A percentile compares a stretch with the other conserved stretches of the same genome.
Conservation (phyloP, 2,329 filamentous ascomycete genomes). For the Fusarium scirpi region DNA sequence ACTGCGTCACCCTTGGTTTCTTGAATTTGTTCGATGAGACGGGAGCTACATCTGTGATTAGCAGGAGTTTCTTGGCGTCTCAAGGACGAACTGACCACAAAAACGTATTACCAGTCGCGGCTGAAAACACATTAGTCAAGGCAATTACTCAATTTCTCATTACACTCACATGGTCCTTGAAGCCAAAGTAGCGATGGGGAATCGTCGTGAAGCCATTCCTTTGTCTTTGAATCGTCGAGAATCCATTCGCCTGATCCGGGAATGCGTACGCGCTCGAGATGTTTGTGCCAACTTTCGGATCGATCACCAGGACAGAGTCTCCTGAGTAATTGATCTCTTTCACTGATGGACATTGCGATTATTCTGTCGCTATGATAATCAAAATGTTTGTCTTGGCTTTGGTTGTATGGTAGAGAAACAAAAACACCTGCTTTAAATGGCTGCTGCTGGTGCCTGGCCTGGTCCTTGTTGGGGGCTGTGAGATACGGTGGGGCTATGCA, state of each 20-base stretch:
- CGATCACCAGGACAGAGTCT: slow-evolving; percentile 17
- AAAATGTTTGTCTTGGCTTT: accelerated
- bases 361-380: background rate
- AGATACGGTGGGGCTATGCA: background rate
- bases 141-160: accelerated
- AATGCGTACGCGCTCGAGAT: background rate
- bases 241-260: background rate
- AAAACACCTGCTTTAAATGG: background rate
- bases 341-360: background rate
- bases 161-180: slow-evolving; percentile 8
- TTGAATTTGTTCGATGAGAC: background rate
- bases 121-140: background rate
- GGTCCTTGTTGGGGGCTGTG: background rate
- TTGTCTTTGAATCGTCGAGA: background rate
- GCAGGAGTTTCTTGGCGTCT: accelerated
- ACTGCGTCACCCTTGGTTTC: background rate
- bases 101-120: slow-evolving; percentile 20
- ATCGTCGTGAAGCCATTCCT: background rate
- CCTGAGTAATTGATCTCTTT: background rate
- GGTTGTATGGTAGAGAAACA: background rate
- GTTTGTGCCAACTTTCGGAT: background rate
- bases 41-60: background rate
- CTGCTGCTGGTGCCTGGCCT: background rate
- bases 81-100: background rate
- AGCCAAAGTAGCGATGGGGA: background rate